These are phyloP conservation scores for Cercospora sesami DNA, from an alignment of 2,329 filamentous ascomycete species.

Conservation along the genomic window DNA sequence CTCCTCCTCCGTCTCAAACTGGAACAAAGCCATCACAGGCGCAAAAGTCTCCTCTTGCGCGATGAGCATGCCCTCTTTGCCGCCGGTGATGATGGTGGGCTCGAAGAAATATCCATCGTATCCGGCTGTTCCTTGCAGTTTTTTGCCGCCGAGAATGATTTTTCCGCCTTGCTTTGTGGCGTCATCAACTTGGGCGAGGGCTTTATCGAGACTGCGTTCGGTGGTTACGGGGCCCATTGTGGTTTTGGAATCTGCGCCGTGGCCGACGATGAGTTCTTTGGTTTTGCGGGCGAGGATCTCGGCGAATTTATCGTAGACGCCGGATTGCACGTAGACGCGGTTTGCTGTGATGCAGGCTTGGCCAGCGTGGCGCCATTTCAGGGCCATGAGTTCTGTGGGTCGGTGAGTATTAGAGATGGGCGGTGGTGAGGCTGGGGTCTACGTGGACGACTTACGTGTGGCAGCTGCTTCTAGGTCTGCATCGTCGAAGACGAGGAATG, in stretches of 20 bases:
- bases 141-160: slow-evolving; percentile 62
- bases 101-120: slow-evolving; percentile 67
- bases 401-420: slow-evolving; percentile 5
- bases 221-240: slow-evolving; percentile 64
- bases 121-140: slow-evolving; percentile 42
- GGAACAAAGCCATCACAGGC: slow-evolving; percentile 63
- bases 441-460: slow-evolving; percentile 40
- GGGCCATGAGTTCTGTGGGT: slow-evolving; percentile 44
- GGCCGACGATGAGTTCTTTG: slow-evolving; percentile 59
- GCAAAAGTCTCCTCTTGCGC: slow-evolving; percentile 65
- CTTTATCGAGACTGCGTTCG: slow-evolving; percentile 57
- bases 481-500: slow-evolving; percentile 65
- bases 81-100: slow-evolving; percentile 63
- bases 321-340: slow-evolving; percentile 63
- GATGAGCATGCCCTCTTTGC: slow-evolving; percentile 59
- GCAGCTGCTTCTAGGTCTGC: slow-evolving; percentile 61
- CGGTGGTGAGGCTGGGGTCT: background rate
- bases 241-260: slow-evolving; percentile 58
- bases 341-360: slow-evolving; percentile 68
- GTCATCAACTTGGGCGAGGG: slow-evolving; percentile 58
- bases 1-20: slow-evolving; percentile 67
- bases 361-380: slow-evolving; percentile 62
- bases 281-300: slow-evolving; percentile 56
- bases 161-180: slow-evolving; percentile 63
- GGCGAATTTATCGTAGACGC: slow-evolving; percentile 63